phyloP scores from a whole-genome alignment of 768 basidiomycete species.

The Mycena sanguinolenta region DNA sequence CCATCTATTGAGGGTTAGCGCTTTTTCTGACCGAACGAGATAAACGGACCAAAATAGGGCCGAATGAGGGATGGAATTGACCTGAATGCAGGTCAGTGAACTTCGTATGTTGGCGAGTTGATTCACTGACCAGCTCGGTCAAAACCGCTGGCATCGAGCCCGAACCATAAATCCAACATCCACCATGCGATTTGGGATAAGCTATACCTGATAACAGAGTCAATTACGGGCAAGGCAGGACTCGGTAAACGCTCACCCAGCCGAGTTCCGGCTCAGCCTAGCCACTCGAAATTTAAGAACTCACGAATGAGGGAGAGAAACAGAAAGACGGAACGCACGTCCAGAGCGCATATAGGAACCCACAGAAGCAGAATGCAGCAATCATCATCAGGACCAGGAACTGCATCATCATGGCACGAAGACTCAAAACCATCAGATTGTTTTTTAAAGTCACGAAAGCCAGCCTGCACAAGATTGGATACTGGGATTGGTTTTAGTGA shows the following conservation, averaged over 20 bases:
- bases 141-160: conserved; percentile 94
- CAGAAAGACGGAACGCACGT: conserved; percentile 77
- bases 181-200: conserved; percentile 81
- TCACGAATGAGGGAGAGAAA: conserved; percentile 2
- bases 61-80: conserved; percentile 88
- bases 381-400: conserved; percentile 88
- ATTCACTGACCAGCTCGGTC: conserved; percentile 76
- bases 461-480: conserved; percentile 61
- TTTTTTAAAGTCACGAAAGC: conserved; percentile 92
- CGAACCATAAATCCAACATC: conserved; percentile 95
- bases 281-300: conserved; percentile 16
- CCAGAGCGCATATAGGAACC: conserved; percentile 94
- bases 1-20: conserved; percentile 58
- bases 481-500: background rate
- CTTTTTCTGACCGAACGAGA: background rate
- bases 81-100: conserved; percentile 50
- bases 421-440: conserved; percentile 83
- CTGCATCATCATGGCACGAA: conserved; percentile 94
- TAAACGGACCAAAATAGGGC: conserved; percentile 72
- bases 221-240: background rate
- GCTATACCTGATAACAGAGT: conserved; percentile 34
- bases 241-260: conserved; percentile 56
- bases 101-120: background rate
- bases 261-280: conserved; percentile 74
- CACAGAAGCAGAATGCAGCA: conserved; percentile 91